Percentiles rank a stretch among this genome's conserved stretches.
phyloP scores from a whole-genome alignment of 2,329 filamentous ascomycete species.

The Fusarium paranaense region DNA sequence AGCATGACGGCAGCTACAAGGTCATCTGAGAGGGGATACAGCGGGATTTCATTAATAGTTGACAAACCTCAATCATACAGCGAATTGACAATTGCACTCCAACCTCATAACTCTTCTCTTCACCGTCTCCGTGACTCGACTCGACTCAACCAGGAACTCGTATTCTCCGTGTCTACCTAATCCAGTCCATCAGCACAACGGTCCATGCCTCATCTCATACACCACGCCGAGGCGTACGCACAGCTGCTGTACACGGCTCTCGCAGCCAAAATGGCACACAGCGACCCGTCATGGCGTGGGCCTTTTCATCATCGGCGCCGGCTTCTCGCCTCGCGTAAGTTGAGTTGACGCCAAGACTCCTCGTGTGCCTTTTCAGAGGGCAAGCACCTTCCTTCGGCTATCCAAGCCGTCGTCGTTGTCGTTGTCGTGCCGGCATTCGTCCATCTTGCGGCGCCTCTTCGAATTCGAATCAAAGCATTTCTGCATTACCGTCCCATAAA shows the following conservation, averaged over 20 bases:
- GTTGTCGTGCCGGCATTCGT: slow-evolving; percentile 34
- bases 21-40: slow-evolving; percentile 2
- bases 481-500: slow-evolving; percentile 46
- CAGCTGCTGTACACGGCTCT: slow-evolving; percentile 43
- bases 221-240: slow-evolving; percentile 38
- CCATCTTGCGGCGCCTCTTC: slow-evolving; percentile 39
- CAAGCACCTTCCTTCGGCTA: slow-evolving; percentile 35
- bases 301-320: slow-evolving; percentile 19
- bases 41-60: slow-evolving; percentile 15
- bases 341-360: slow-evolving; percentile 23
- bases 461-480: slow-evolving; percentile 43
- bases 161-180: slow-evolving; percentile 46
- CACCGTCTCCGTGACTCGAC: slow-evolving; percentile 10
- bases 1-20: not conserved
- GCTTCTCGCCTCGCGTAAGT: slow-evolving; percentile 17
- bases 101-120: slow-evolving; percentile 1
- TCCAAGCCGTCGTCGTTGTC: slow-evolving; percentile 40
- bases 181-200: slow-evolving; percentile 45
- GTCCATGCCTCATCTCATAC: slow-evolving; percentile 38
- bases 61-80: slow-evolving; percentile 10
- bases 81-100: slow-evolving; percentile 8
- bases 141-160: slow-evolving; percentile 36
- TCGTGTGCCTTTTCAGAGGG: slow-evolving; percentile 33
- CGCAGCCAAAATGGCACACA: slow-evolving; percentile 34
- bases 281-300: slow-evolving; percentile 24